Base-by-base conservation (phyloP, 441 rosid species). In the Populus tomentosa region DNA sequence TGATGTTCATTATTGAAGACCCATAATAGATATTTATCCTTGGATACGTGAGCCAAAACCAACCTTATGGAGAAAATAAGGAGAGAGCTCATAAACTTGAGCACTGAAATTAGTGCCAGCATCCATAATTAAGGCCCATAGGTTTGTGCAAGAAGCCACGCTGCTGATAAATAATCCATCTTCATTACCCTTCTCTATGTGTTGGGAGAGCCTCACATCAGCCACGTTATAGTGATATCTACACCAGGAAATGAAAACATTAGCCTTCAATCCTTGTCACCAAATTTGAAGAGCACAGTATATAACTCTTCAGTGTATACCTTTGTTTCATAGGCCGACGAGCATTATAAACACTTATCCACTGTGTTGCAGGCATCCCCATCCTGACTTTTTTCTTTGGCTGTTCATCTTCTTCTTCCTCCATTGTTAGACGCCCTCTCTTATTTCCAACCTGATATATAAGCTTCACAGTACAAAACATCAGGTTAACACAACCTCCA, bases 291-390 rank as follows among this genome's bases (percentile, higher is more conserved):
- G 64, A 81, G 42, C 62, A 24, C 23, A 61, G 62, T 64, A 32
- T 36, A 64, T 75, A 64, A 73, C 74, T 64, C 16, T 40, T 77
- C 75, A 81, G 61, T 50, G 65, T 36, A 74, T 79, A 92, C 99
- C 97, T 89, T 84, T 95, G 98, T 82, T 91, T 95, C 99, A 94
- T 95, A 35, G 99, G 98, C 71, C 90, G 90, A 70, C 95, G 93
- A 65, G 98, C 97, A 90, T 90, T 94, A 82, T 95, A 95, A 63
- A 91, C 84, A 78, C 95, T 91, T 81, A 94, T 92, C 99, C 99
- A 95, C 75, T 95, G 98, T 13, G 94, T 91, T 77, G 98, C 97
- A 68, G 99, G 99, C 97, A 90, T 92, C 62, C 99, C 98, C 94
- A 95, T 82, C 59, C 98, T 90, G 62, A 95, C 84, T 85, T 94